Conservation (phyloP, 352 stramenopile genomes). For the Achlya hypogyna region DNA sequence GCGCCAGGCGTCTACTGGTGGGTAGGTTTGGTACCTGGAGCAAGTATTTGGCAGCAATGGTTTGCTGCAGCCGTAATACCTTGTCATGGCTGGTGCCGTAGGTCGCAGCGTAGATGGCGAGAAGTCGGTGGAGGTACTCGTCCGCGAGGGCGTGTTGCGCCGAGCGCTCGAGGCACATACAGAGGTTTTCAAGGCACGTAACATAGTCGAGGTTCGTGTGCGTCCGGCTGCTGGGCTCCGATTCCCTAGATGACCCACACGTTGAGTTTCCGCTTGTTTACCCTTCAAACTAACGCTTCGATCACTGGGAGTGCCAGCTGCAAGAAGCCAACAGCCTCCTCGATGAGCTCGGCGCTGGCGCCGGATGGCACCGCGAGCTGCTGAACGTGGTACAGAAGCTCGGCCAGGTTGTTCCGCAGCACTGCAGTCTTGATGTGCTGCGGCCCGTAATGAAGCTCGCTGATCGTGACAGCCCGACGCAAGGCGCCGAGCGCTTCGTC, state of each 20-base stretch:
- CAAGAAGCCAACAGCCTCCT: slow-evolving; percentile 2
- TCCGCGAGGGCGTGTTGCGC: slow-evolving; percentile 9
- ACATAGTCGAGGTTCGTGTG: background rate
- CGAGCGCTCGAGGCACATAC: slow-evolving; percentile 10
- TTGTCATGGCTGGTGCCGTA: slow-evolving; percentile 49
- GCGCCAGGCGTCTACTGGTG: no score
- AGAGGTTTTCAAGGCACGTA: slow-evolving; percentile 18
- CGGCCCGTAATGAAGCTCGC: background rate
- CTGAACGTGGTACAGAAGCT: background rate
- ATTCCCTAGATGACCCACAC: background rate
- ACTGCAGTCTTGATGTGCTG: background rate
- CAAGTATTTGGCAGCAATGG: slow-evolving; percentile 31
- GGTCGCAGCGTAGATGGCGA: slow-evolving; percentile 23
- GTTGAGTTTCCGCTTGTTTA: background rate
- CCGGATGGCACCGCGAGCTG: background rate
- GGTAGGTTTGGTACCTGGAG: slow-evolving; percentile 29
- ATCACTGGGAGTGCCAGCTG: background rate
- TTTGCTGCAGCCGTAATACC: slow-evolving; percentile 31
- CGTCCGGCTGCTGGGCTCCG: background rate
- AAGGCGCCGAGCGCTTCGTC: background rate
- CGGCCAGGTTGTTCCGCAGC: slow-evolving; percentile 21
- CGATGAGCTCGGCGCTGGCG: background rate
- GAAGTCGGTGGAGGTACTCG: slow-evolving; percentile 27
- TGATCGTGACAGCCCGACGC: slow-evolving; percentile 1
- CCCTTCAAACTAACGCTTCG: background rate